Evolutionary conservation across 2,329 filamentous ascomycete genomes (phyloP).

Genomic region (Talaromyces albobiverticillius): DNA sequence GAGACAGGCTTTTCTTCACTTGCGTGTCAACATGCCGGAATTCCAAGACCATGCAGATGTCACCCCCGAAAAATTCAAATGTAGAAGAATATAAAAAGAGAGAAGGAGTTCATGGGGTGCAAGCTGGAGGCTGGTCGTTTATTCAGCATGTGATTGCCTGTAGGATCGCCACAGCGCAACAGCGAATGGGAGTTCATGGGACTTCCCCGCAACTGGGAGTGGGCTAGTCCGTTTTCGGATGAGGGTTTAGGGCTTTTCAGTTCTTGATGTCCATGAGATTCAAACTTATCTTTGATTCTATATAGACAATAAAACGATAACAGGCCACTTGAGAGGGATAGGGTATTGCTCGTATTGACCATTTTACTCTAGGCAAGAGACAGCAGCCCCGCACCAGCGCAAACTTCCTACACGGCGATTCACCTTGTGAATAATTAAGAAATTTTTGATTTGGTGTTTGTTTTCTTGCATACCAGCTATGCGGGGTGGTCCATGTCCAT

Average conservation of each 20-base stretch:
- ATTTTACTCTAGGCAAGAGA: too few species aligned
- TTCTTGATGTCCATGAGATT: too few species aligned
- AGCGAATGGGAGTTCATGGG: background rate
- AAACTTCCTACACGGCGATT: too few species aligned
- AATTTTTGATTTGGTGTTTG: background rate
- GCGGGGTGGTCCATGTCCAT: constrained; percentile 3
- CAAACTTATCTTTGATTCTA: too few species aligned
- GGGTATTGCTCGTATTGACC: too few species aligned
- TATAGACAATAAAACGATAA: too few species aligned
- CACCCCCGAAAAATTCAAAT: too few species aligned
- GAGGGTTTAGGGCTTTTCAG: constrained; percentile 15
- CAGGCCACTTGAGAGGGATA: too few species aligned
- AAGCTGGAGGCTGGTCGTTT: background rate
- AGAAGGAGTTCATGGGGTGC: background rate
- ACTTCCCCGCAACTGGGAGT: background rate
- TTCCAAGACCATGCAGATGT: background rate
- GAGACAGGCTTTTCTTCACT: background rate
- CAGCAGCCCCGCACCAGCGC: too few species aligned
- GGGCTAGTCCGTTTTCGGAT: constrained; percentile 5
- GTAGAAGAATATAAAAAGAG: too few species aligned
- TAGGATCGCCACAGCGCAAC: background rate
- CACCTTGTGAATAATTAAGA: background rate
- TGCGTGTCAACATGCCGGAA: background rate
- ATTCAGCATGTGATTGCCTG: constrained; percentile 9
- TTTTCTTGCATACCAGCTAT: constrained; percentile 1